Conservation (phyloP, 2,329 filamentous ascomycete genomes). For the Colletotrichum tamarilloi region DNA sequence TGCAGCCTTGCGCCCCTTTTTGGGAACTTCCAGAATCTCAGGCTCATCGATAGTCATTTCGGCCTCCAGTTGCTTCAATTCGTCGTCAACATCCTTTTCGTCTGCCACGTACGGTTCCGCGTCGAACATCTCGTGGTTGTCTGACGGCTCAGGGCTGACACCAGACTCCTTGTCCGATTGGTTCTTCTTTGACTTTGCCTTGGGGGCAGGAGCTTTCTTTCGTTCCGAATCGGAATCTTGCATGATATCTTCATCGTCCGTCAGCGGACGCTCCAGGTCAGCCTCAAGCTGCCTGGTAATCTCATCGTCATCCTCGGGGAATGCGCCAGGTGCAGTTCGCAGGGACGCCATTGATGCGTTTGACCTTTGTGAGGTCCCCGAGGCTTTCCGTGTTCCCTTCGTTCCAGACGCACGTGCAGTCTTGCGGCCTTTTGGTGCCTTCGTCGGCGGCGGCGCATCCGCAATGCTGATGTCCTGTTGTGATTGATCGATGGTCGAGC, state of each 20-base stretch:
- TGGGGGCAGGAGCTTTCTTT: conserved; percentile 46
- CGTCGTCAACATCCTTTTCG: conserved; percentile 62
- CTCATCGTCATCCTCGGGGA: conserved; percentile 64
- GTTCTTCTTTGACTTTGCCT: conserved; percentile 44
- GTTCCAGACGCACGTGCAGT: conserved; percentile 58
- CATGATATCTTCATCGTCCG: conserved; percentile 63
- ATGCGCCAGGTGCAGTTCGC: conserved; percentile 49
- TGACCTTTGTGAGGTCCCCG: conserved; percentile 54
- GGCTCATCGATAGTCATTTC: conserved; percentile 53
- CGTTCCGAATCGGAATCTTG: conserved; percentile 59
- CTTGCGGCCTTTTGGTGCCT: conserved; percentile 50
- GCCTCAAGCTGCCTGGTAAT: conserved; percentile 74
- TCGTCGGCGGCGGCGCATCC: conserved; percentile 46
- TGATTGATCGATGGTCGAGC: conserved; percentile 49
- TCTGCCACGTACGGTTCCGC: conserved; percentile 55
- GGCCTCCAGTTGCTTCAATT: conserved; percentile 60
- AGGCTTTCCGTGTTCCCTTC: conserved; percentile 44
- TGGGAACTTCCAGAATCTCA: conserved; percentile 58
- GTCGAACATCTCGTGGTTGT: conserved; percentile 65
- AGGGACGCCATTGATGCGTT: conserved; percentile 54
- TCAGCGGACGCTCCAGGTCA: conserved; percentile 68
- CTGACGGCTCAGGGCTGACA: conserved; percentile 44
- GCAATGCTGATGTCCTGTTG: conserved; percentile 53
- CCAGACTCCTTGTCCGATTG: conserved; percentile 41
- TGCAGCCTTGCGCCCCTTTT: conserved; percentile 64